Base-by-base conservation (phyloP, 495 filamentous ascomycete species). In the Tetracladium setigerum region DNA sequence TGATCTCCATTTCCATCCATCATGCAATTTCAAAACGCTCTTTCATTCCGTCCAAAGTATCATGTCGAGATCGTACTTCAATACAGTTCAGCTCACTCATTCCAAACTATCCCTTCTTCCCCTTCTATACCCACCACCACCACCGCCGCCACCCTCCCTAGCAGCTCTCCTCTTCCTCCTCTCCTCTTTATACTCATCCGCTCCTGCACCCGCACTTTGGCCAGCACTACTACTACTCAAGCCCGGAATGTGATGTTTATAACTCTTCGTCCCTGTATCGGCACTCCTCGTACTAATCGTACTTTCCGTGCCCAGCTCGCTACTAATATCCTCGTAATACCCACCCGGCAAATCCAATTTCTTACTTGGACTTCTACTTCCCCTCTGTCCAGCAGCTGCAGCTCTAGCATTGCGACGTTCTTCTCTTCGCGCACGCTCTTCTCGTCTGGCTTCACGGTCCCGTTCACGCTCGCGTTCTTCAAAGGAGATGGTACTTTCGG, bases 241-340 rank as follows among this genome's bases (percentile, higher is more conserved):
- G 1, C 86, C 87, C 0, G 88, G 86, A 53, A 91, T 87, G 1
- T 82, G 72, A 62, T 90, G 86, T 49, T 74, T 77, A 61, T 95
- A 95, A 39, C 75, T 79, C 71, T 86, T 89, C 15, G 87, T 92
- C 17, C 88, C 88, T 11, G 76, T 62, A 1, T 78, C 79, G 47
- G 77, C 76, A 42, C 77, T 75, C n/a, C n/a, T n/a, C n/a, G n/a
- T n/a, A n/a, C n/a, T n/a, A n/a, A n/a, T n/a, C n/a, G n/a, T n/a
- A n/a, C n/a, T n/a, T n/a, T n/a, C n/a, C n/a, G n/a, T n/a, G n/a
- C n/a, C n/a, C 6, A 75, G 71, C 7, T 68, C 74, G 8, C 46
- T 52, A 10, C 50, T 44, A 33, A 55, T 18, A 34, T 37, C 38
- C 16, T 46, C 49, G 12, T 42, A 16, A 44, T 47, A 56, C 11